Conservation (phyloP, 441 rosid genomes). For the Gossypium davidsonii region DNA sequence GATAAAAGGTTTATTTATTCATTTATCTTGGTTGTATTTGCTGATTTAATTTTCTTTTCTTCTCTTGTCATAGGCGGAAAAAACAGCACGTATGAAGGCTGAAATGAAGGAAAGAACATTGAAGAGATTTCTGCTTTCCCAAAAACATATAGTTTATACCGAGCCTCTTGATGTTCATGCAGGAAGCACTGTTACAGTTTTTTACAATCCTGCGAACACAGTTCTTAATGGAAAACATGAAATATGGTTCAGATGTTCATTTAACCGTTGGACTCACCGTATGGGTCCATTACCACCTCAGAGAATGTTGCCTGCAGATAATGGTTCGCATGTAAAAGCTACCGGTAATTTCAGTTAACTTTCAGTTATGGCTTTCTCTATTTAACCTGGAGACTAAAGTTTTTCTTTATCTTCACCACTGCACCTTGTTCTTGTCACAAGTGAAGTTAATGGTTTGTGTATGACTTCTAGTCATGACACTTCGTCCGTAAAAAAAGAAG, state of each 20-base stretch:
- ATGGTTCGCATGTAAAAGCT: conserved; percentile 53
- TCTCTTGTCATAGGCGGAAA: conserved; percentile 49
- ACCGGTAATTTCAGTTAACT: conserved; percentile 39
- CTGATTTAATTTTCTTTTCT: conserved; percentile 10
- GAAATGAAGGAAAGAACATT: conserved; percentile 68
- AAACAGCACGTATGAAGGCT: conserved; percentile 66
- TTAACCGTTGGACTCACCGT: conserved; percentile 86
- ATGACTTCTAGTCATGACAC: neutral
- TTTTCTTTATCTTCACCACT: neutral
- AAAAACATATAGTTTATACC: conserved; percentile 76
- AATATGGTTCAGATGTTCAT: conserved; percentile 89
- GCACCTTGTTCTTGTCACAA: neutral
- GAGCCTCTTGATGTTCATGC: conserved; percentile 84
- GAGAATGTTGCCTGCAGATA: conserved; percentile 63
- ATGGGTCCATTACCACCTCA: conserved; percentile 74
- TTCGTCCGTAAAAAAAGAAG: neutral
- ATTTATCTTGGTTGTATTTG: neutral
- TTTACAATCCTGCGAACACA: conserved; percentile 81
- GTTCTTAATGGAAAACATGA: conserved; percentile 80
- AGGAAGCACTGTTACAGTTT: conserved; percentile 57
- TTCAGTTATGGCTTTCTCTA: neutral
- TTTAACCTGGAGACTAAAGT: neutral
- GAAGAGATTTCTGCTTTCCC: conserved; percentile 73
- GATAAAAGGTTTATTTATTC: neutral
- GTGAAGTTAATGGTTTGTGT: neutral